Base-by-base conservation (phyloP, 805 yeast genomes). In the Candida railenensis region DNA sequence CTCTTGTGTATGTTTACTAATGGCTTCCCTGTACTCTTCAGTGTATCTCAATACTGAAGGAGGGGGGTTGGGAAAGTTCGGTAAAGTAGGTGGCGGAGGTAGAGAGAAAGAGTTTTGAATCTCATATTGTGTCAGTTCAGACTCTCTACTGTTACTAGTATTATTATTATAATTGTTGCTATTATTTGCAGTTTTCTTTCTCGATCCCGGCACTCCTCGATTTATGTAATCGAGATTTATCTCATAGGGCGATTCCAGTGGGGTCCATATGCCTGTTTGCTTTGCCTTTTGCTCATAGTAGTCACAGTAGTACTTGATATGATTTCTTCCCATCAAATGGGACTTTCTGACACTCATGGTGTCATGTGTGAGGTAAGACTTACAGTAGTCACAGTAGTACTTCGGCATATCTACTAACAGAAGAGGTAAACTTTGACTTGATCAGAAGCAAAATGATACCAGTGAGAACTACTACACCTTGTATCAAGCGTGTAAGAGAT, bases 331-430 rank as follows among this genome's bases (percentile, higher is more conserved):
- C 34, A 77, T 69, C 37, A 87, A 63, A 64, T 89, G 97, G 37
- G 89, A 82, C 57, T 85, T 84, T 19, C 96, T 68, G 45, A 89
- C 96, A 67, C 94, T 85, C 55, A 81, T 71, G n/a, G 94, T 85
- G 64, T 89, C 96, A 61, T 89, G 96, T 1, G 96, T 89, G 48
- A 90, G 69, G 56, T 85, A 85, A 16, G 89, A 81, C 58, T 82
- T 82, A 62, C 96, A 89, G 61, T 89, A 89, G 54, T 86, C 94
- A 65, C 96, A 89, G 66, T 84, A 86, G 62, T 83, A 87, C 52
- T 83, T 78, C 2, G 82, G 85, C 90, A 85, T 82, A 14, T 36
- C 41, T 34, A 15, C 5, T 25, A 7, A 11, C 11, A 25, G 30
- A 25, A 7, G 11, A 25, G 30, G 30, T 25, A 25, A 25, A 11